Percentiles rank a stretch among this genome's conserved stretches.
phyloP scores from a whole-genome alignment of 495 filamentous ascomycete species.

The Neurospora tetraspora region DNA sequence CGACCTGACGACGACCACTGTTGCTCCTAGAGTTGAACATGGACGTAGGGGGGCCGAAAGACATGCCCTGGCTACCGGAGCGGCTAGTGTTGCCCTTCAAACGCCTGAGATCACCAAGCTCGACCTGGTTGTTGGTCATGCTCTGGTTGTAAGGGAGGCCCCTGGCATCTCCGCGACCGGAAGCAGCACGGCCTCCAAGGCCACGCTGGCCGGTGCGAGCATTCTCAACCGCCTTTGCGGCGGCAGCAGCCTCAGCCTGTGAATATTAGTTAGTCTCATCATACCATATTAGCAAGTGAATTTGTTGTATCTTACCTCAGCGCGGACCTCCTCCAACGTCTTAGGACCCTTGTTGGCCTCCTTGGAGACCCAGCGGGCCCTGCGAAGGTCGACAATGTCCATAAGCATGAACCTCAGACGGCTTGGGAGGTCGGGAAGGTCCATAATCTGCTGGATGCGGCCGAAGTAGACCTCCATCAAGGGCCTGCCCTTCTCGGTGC shows the following conservation, averaged over 20 bases:
- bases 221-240: conserved; percentile 54
- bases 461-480: conserved; percentile 93
- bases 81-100: conserved; percentile 51
- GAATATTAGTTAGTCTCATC: conserved; percentile 12
- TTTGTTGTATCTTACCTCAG: conserved; percentile 50
- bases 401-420: conserved; percentile 91
- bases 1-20: conserved; percentile 58
- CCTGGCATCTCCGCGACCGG: conserved; percentile 79
- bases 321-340: conserved; percentile 84
- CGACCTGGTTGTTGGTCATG: conserved; percentile 58
- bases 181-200: conserved; percentile 51
- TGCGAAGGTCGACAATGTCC: conserved; percentile 81
- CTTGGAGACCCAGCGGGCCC: conserved; percentile 68
- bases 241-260: conserved; percentile 57
- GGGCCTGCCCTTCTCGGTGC: conserved; percentile 63
- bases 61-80: conserved; percentile 49
- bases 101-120: conserved; percentile 78
- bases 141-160: conserved; percentile 65
- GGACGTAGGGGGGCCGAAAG: conserved; percentile 61
- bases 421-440: conserved; percentile 68
- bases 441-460: conserved; percentile 71
- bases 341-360: conserved; percentile 88
- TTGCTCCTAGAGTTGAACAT: conserved; percentile 72
- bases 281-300: not conserved
- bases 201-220: conserved; percentile 51